These are phyloP conservation scores for Saturnispora quitensis DNA, from an alignment of 805 yeast species.

Conservation along the genomic window DNA sequence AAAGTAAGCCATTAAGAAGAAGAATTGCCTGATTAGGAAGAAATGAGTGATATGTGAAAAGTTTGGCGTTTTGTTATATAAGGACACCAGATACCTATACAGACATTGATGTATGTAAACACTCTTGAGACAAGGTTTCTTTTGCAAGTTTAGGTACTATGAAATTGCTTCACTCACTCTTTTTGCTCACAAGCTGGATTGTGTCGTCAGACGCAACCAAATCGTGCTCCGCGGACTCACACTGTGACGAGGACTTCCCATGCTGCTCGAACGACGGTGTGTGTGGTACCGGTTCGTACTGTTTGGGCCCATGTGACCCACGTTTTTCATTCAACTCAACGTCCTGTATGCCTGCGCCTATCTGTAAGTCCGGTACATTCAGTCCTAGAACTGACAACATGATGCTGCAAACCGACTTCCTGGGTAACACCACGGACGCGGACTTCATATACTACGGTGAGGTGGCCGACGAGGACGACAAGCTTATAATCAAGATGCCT, in stretches of 20 bases:
- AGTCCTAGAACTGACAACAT: constrained; percentile 30
- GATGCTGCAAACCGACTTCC: constrained; percentile 19
- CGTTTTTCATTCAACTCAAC: constrained; percentile 50
- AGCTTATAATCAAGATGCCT: constrained; percentile 70
- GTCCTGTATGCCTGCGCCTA: constrained; percentile 83
- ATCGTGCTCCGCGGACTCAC: constrained; percentile 42
- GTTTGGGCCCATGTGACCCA: constrained; percentile 87
- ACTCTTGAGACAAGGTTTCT: background rate
- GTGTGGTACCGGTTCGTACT: constrained; percentile 35
- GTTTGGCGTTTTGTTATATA: background rate
- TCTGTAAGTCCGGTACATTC: constrained; percentile 44
- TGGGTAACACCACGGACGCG: constrained; percentile 60
- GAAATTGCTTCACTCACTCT: background rate
- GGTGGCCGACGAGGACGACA: constrained; percentile 43
- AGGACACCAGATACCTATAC: background rate
- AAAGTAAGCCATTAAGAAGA: background rate
- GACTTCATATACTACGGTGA: constrained; percentile 70
- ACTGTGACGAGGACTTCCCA: constrained; percentile 59
- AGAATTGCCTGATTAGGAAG: background rate
- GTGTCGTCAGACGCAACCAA: constrained; percentile 8
- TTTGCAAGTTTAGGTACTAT: background rate
- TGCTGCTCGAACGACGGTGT: constrained; percentile 76
- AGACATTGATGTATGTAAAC: background rate
- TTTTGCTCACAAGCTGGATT: background rate
- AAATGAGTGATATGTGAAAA: background rate